phyloP scores from a whole-genome alignment of 2,329 filamentous ascomycete species.

The Penicillium sp. region DNA sequence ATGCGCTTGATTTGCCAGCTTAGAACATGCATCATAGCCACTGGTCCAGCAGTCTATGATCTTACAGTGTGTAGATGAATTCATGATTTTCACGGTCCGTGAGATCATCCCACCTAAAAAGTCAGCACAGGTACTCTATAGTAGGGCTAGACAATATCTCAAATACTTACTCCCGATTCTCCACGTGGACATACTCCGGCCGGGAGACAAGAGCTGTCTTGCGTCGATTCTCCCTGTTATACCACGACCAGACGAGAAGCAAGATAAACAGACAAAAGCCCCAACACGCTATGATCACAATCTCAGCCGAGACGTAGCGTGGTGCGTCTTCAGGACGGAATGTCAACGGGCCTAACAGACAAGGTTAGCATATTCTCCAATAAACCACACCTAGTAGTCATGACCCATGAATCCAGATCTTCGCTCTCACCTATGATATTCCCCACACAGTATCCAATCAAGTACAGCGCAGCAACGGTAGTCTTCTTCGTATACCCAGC shows the following conservation, averaged over 20 bases:
- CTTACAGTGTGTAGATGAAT: conserved; percentile 51
- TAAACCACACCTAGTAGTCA: too few relatives aligned
- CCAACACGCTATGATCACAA: conserved; percentile 60
- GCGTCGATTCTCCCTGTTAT: conserved; percentile 54
- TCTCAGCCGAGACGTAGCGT: conserved; percentile 60
- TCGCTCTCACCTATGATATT: conserved; percentile 51
- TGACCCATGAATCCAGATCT: conserved; percentile 11
- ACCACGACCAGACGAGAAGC: conserved; percentile 62
- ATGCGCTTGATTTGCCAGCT: too few relatives aligned
- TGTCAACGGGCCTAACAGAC: conserved; percentile 48
- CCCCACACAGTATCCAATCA: conserved; percentile 45
- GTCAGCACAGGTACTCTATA: neutral
- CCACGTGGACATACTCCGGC: conserved; percentile 57
- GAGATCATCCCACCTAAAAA: conserved; percentile 53
- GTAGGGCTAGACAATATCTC: neutral
- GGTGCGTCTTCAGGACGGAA: conserved; percentile 57
- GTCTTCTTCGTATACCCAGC: conserved; percentile 49
- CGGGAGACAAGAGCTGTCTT: conserved; percentile 53
- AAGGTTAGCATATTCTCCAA: neutral
- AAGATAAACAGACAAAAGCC: conserved; percentile 53
- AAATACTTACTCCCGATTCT: conserved; percentile 59
- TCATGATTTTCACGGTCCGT: conserved; percentile 64
- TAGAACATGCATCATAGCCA: too few relatives aligned
- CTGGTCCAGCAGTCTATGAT: too few relatives aligned
- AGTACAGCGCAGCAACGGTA: conserved; percentile 43